These are phyloP conservation scores for Termitomyces sp. DNA, from an alignment of 768 basidiomycete species.

Conservation along the genomic window DNA sequence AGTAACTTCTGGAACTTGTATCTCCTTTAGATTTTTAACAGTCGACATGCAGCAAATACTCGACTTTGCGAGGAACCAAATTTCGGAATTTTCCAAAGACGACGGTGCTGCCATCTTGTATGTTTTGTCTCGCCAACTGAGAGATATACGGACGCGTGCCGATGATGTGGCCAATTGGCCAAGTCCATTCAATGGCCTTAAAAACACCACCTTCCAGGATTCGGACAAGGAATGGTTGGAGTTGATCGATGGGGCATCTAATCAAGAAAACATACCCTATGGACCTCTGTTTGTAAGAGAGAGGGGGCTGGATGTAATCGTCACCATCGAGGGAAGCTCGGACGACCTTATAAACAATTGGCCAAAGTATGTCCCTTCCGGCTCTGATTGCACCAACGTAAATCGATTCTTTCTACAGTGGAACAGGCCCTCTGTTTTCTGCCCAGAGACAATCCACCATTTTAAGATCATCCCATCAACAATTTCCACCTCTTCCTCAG, in stretches of 20 bases:
- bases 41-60: constrained; percentile 43
- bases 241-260: constrained; percentile 71
- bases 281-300: constrained; percentile 69
- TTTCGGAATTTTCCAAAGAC: constrained; percentile 35
- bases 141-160: constrained; percentile 47
- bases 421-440: constrained; percentile 48
- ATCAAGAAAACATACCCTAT: constrained; percentile 69
- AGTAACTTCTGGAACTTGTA: constrained; percentile 7
- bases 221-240: constrained; percentile 51
- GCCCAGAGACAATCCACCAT: constrained; percentile 42
- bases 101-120: constrained; percentile 44
- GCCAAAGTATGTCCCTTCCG: constrained; percentile 54
- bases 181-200: constrained; percentile 55
- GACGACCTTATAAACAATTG: constrained; percentile 59
- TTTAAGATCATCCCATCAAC: constrained; percentile 51
- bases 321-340: constrained; percentile 69
- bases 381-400: background rate
- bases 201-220: constrained; percentile 50
- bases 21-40: background rate
- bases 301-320: constrained; percentile 69
- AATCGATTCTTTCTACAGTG: constrained; percentile 33
- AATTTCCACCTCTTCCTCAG: constrained; percentile 63
- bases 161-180: constrained; percentile 73
- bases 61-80: constrained; percentile 41
- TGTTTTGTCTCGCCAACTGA: constrained; percentile 47